Base-by-base conservation (phyloP, 768 basidiomycete species). In the Lentinula guzmanii region DNA sequence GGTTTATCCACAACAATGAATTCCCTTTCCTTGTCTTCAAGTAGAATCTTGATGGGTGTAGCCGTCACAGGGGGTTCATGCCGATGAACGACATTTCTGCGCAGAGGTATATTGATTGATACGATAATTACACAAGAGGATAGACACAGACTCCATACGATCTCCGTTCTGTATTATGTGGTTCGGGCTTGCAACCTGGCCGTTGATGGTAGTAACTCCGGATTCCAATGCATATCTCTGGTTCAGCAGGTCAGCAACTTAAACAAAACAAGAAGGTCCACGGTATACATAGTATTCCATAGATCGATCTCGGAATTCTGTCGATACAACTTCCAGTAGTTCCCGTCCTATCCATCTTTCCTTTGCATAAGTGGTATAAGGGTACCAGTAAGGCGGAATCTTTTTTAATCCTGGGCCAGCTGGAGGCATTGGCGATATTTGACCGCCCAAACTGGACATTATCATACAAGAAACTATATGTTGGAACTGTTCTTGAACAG, bases 1-100 rank as follows among this genome's bases (percentile, higher is more conserved):
- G 96, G 96, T 78, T 99, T 99, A 69, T 98, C 90, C 33, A 99
- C 90, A 13, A 98, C 90, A 39, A 98, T 84, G 63, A 96, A 94
- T 64, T 89, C 82, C 24, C 87, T 85, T 65, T 91, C 85, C 13
- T 77, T 78, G 70, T 98, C 93, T 61, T 88, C 85, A 55, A 87
- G 79, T 3, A 98, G 73, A 41, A 98, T 80, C 64, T 86, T 84
- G 58, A 98, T 86, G 1, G 91, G 91, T 4, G 80, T 89, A 2
- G 89, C 85, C 1, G 94, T 88, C 3, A 99, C 89, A 3, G 97
- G 94, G 5, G 97, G 97, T 74, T 99, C 97, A 70, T 99, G 97
- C n/a, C 94, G 82, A 72, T 95, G 93, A 13, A 95, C 93, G 13
- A 95, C 82, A 68, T 98, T 97, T 69, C 93, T 95, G 67, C 31